These are phyloP conservation scores for Sphaerulina musiva DNA, from an alignment of 2,329 filamentous ascomycete genomes.

Conservation along the genomic window DNA sequence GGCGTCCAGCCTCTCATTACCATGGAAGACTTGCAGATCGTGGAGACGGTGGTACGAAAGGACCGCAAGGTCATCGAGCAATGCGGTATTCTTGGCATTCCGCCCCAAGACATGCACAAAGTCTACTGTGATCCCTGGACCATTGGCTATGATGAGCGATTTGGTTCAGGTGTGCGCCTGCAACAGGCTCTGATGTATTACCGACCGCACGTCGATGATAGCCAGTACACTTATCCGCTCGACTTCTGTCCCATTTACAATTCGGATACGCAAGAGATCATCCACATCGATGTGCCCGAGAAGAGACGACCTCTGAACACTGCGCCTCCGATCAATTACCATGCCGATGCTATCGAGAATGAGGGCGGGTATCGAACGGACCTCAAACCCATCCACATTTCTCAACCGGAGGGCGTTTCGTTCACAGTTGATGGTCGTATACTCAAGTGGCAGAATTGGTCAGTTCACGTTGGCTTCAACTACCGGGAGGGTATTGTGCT, in stretches of 20 bases:
- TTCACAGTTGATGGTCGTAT: constrained; percentile 69
- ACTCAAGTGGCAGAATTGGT: constrained; percentile 90
- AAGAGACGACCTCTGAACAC: constrained; percentile 69
- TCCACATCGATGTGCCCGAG: constrained; percentile 77
- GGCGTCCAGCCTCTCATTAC: constrained; percentile 85
- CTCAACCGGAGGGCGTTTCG: constrained; percentile 80
- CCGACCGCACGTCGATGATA: constrained; percentile 74
- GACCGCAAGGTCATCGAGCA: constrained; percentile 87
- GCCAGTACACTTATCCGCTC: constrained; percentile 83
- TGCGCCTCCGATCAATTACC: constrained; percentile 70
- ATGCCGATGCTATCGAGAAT: constrained; percentile 63
- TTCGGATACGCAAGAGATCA: constrained; percentile 66
- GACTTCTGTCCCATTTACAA: constrained; percentile 94
- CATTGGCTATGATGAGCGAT: constrained; percentile 87
- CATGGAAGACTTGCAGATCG: constrained; percentile 78
- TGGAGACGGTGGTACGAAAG: constrained; percentile 67
- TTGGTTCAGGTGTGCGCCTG: constrained; percentile 68
- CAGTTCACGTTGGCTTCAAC: constrained; percentile 88
- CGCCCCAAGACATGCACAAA: constrained; percentile 81
- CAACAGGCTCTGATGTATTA: constrained; percentile 97
- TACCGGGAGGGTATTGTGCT: constrained; percentile 87
- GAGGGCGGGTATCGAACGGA: constrained; percentile 70
- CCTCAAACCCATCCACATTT: constrained; percentile 80
- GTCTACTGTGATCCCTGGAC: constrained; percentile 97
- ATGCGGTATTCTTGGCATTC: constrained; percentile 74